These are phyloP conservation scores for Zoysia japonica DNA, from an alignment of 176 grass and related monocot species.

Conservation along the genomic window DNA sequence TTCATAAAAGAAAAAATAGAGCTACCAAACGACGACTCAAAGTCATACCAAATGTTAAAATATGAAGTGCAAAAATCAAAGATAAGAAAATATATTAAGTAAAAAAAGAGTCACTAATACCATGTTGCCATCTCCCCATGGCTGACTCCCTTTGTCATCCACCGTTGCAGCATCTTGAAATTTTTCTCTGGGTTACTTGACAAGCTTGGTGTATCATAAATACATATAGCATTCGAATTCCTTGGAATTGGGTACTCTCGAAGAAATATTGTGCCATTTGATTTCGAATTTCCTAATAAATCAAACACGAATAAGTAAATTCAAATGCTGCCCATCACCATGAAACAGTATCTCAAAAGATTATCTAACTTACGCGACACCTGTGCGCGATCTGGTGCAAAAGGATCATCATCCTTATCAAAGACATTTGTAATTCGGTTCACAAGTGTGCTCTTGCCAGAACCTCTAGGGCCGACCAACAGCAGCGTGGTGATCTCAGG, in stretches of 20 bases:
- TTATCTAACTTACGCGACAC: constrained; percentile 55
- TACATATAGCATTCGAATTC: constrained; percentile 66
- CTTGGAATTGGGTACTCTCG: constrained; percentile 70
- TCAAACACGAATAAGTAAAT: constrained; percentile 27
- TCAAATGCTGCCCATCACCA: constrained; percentile 4
- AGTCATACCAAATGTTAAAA: constrained; percentile 8
- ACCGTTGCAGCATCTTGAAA: constrained; percentile 52
- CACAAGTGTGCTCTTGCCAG: constrained; percentile 78
- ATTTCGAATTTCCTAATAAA: constrained; percentile 54
- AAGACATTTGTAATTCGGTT: constrained; percentile 68
- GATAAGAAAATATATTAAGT: not conserved
- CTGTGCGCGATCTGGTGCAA: constrained; percentile 42
- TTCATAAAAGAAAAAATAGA: not conserved
- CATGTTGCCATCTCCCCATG: constrained; percentile 55
- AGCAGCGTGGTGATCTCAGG: constrained; percentile 68
- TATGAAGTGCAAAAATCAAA: not conserved
- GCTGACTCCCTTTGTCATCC: constrained; percentile 70
- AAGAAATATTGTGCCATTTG: constrained; percentile 44
- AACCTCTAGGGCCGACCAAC: constrained; percentile 72
- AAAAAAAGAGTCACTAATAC: constrained; percentile 30
- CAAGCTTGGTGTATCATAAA: constrained; percentile 72
- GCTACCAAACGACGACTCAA: not conserved
- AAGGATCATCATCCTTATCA: constrained; percentile 52
- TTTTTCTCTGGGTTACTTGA: constrained; percentile 41
- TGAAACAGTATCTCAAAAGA: not conserved